Evolutionary conservation across 768 basidiomycete species (phyloP).

Genomic region (Agaricus sinodeliciosus): DNA sequence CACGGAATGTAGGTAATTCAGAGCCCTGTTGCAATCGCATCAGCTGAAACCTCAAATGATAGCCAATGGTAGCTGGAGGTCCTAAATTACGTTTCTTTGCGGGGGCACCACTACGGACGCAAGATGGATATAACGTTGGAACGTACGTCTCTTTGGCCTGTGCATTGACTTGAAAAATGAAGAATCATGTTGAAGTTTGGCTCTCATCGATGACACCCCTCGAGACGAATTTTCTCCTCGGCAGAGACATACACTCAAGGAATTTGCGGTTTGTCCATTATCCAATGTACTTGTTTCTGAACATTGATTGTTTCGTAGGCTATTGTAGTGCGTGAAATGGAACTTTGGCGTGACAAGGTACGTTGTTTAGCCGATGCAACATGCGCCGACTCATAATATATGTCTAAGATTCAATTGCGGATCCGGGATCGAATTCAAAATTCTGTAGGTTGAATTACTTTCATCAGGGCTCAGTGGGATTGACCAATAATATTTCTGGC

Average conservation of each 20-base stretch:
- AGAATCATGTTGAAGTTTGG: constrained; percentile 42
- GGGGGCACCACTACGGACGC: constrained; percentile 82
- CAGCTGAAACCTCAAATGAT: not conserved
- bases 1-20: constrained; percentile 55
- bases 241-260: constrained; percentile 87
- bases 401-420: constrained; percentile 73
- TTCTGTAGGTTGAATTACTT: constrained; percentile 44
- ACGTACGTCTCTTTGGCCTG: constrained; percentile 37
- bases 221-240: constrained; percentile 82
- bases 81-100: constrained; percentile 86
- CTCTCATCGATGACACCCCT: constrained; percentile 79
- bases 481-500: not conserved
- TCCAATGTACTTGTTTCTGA: not conserved
- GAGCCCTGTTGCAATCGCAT: constrained; percentile 1
- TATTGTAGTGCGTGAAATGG: constrained; percentile 92
- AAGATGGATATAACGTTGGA: constrained; percentile 88
- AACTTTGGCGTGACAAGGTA: constrained; percentile 92
- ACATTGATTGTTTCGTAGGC: constrained; percentile 35
- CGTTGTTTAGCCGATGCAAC: constrained; percentile 1
- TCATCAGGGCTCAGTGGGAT: not conserved
- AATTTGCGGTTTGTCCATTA: constrained; percentile 60
- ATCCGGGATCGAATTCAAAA: constrained; percentile 89
- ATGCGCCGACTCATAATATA: not conserved
- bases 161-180: not conserved
- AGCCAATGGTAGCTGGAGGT: constrained; percentile 66